phyloP scores from a whole-genome alignment of 768 basidiomycete genomes.

The Pisolithus marmoratus region DNA sequence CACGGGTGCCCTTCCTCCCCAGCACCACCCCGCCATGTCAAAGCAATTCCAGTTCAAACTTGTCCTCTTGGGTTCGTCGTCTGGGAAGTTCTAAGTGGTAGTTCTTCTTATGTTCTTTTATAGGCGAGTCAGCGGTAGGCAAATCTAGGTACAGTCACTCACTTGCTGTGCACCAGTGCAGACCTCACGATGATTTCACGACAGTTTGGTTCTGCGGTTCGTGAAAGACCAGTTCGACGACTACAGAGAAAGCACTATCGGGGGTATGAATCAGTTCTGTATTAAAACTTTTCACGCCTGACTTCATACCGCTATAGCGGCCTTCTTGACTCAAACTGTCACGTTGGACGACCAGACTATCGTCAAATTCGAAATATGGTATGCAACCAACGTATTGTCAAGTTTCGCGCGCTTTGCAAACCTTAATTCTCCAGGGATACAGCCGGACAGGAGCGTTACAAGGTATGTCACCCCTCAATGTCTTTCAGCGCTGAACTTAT shows the following conservation, averaged over 20 bases:
- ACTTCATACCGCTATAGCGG: conserved; percentile 49
- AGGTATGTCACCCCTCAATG: conserved; percentile 40
- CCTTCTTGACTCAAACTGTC: conserved; percentile 98
- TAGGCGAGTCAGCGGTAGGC: conserved; percentile 96
- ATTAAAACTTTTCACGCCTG: neutral
- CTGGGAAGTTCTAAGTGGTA: neutral
- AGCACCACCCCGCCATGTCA: conserved; percentile 57
- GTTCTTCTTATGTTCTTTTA: conserved; percentile 7
- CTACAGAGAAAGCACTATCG: conserved; percentile 92
- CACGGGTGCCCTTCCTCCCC: conserved; percentile 14
- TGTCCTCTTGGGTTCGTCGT: conserved; percentile 77
- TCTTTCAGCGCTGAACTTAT: neutral
- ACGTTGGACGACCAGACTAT: conserved; percentile 82
- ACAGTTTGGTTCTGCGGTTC: conserved; percentile 88
- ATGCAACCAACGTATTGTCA: conserved; percentile 18
- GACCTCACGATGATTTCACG: conserved; percentile 14
- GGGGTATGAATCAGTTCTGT: conserved; percentile 43
- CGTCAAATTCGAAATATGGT: conserved; percentile 99
- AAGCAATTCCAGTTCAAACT: conserved; percentile 95
- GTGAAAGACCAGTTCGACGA: conserved; percentile 97
- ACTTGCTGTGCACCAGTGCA: conserved; percentile 13
- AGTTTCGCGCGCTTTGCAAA: conserved; percentile 7
- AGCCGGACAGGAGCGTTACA: conserved; percentile 93
- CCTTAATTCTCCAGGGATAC: conserved; percentile 64
- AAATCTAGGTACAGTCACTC: conserved; percentile 71